Percentiles rank a stretch among this genome's conserved stretches.
phyloP scores from a whole-genome alignment of 371 early-diverging fungal genomes.

The Umbelopsis sp. region DNA sequence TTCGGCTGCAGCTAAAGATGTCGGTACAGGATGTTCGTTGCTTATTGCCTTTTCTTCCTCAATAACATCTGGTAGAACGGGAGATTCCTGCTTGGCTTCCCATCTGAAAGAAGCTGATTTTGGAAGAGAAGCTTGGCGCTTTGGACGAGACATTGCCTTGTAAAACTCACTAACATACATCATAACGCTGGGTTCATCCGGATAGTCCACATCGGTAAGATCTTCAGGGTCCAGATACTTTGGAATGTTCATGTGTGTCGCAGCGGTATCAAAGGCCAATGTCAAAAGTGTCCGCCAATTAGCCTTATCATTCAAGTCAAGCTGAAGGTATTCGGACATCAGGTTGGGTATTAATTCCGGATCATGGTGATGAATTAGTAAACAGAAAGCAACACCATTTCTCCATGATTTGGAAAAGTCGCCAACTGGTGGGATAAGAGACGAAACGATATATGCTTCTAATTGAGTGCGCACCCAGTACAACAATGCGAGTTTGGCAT shows the following conservation, averaged over 20 bases:
- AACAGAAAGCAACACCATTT: conserved; percentile 73
- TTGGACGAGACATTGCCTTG: conserved; percentile 45
- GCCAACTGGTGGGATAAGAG: conserved; percentile 60
- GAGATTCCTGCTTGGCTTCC: conserved; percentile 5
- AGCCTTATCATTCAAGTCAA: conserved; percentile 33
- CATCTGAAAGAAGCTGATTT: neutral
- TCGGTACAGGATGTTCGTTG: neutral
- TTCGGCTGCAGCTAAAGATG: neutral
- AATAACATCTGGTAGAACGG: too few relatives aligned
- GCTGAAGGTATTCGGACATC: conserved; percentile 34
- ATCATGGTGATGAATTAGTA: conserved; percentile 72
- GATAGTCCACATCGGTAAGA: conserved; percentile 51
- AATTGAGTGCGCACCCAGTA: conserved; percentile 76
- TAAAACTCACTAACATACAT: conserved; percentile 56
- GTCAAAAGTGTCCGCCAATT: conserved; percentile 40
- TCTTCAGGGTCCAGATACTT: conserved; percentile 50
- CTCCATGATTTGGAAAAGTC: conserved; percentile 78
- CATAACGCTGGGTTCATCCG: conserved; percentile 53
- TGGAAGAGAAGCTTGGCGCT: conserved; percentile 24
- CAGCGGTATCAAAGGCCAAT: conserved; percentile 41
- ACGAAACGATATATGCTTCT: conserved; percentile 59
- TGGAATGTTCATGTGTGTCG: conserved; percentile 43
- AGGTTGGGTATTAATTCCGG: conserved; percentile 68
- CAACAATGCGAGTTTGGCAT: conserved; percentile 62
- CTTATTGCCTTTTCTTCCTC: conserved; percentile 22